Base-by-base conservation (phyloP, 352 stramenopile species). In the Globisporangium recalcitrans region DNA sequence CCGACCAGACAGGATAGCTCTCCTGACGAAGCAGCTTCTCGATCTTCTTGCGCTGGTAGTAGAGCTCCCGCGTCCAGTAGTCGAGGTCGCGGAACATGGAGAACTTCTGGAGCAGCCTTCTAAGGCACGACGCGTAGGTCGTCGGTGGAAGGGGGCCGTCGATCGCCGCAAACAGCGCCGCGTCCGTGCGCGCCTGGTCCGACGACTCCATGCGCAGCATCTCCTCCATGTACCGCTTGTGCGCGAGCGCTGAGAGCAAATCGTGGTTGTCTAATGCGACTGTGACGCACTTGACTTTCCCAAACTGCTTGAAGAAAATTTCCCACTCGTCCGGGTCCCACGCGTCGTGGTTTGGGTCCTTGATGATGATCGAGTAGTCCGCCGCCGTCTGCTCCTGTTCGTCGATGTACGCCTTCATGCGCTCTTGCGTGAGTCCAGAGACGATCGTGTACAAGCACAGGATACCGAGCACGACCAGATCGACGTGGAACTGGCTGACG, bases 291-390 rank as follows among this genome's bases (percentile, higher is more conserved):
- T 82, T 81, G 60, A 93, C 80, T 4, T 55, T 38, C 2, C 85
- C 85, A 52, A 91, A 93, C 64, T 87, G 77, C 19, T 42, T 48
- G 53, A 90, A 91, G 65, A 88, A 93, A 19, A 57, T 47, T 22
- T 80, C 40, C 82, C 82, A 93, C 68, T 91, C 82, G 52, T 88
- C 73, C 11, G 82, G 72, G 13, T 84, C 64, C 65, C 79, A 87
- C 10, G 81, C 79, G 55, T 89, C 79, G 9, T 60, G 62, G 57
- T 91, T 74, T 26, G 85, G 85, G 58, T 93, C 85, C 38, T 90
- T 83, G 29, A 93, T 70, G 13, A 90, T 64, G 9, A 93, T 58
- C 13, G 77, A 74, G 65, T 93, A 93, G 63, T 93, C 85, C 16
- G 84, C 72, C 5, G 80, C 61, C 0, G 84, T 91, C 57, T 92